phyloP scores from a whole-genome alignment of 768 basidiomycete genomes.

The Trametes meyenii region DNA sequence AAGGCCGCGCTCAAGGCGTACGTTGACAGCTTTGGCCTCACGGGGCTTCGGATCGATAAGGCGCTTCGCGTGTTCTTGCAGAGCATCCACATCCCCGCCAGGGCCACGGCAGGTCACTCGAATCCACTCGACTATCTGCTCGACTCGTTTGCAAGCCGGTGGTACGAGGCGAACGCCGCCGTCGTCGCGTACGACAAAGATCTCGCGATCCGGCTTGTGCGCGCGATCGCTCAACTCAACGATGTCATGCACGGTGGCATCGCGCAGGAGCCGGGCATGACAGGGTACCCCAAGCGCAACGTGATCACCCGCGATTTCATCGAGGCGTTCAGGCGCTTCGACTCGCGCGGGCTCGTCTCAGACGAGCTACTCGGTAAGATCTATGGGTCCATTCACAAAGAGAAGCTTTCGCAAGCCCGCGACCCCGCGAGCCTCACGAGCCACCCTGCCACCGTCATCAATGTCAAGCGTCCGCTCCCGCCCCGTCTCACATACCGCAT shows the following conservation, averaged over 20 bases:
- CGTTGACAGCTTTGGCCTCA: slow-evolving; percentile 86
- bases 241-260: slow-evolving; percentile 82
- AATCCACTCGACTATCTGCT: slow-evolving; percentile 69
- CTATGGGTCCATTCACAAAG: slow-evolving; percentile 74
- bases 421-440: slow-evolving; percentile 40
- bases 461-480: slow-evolving; percentile 75
- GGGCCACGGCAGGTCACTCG: slow-evolving; percentile 41
- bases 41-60: slow-evolving; percentile 81
- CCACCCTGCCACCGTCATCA: slow-evolving; percentile 57
- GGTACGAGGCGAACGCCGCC: slow-evolving; percentile 87
- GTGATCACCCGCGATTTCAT: slow-evolving; percentile 80
- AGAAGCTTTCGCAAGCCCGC: slow-evolving; percentile 73
- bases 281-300: slow-evolving; percentile 55
- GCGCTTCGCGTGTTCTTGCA: slow-evolving; percentile 89
- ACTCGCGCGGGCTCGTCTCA: slow-evolving; percentile 67
- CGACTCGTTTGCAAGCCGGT: slow-evolving; percentile 82
- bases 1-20: slow-evolving; percentile 80
- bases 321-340: slow-evolving; percentile 79
- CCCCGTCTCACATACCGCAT: slow-evolving; percentile 81
- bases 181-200: slow-evolving; percentile 83
- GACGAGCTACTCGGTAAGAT: slow-evolving; percentile 79
- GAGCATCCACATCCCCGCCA: slow-evolving; percentile 68
- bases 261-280: slow-evolving; percentile 59
- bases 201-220: slow-evolving; percentile 72
- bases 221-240: slow-evolving; percentile 86